Evolutionary conservation across 164 flowering plant genomes (phyloP), one percentile per base, ranked within the genome.

Genomic region (Euptelea pleiosperma): DNA sequence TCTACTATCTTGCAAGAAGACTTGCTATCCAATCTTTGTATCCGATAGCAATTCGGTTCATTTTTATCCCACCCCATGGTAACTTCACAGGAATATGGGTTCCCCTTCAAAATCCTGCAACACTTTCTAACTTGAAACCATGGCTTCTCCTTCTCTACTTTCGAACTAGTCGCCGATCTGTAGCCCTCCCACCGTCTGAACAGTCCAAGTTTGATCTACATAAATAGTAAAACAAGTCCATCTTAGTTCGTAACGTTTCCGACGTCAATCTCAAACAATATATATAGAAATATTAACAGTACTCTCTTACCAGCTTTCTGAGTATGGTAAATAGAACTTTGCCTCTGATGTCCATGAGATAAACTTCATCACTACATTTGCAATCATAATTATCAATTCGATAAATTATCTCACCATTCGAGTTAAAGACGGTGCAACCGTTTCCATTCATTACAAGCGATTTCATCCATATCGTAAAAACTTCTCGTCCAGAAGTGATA

Each of bases 381-480:
- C 15, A n/a, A 35, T 69, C 54, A 41, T 78, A 78, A 57, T 73
- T 75, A 47, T 78, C 77, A 0, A 78, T 67, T 0, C 82, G 71
- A 48, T 75, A 78, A 25, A 75, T 62, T 18, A 78, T 58, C 28
- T 69, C 47, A 1, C 79, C 79, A 4, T 61, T 48, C 0, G 75
- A 66, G 54, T 75, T 62, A 28, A 62, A 78, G 16, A 70, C 75
- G 0, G 82, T 75, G 72, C 79, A 73, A 6, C 77, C 82, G 7
- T 58, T 65, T 16, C 75, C 55, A 18, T 67, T 60, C 39, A 73
- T 33, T 8, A 75, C 63, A 0, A 78, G 61, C 11, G 82, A 75
- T 51, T 70, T 75, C 82, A 78, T 78, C 79, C 79, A 75, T 60
- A 75, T 58, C 1, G 79, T 78, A 44, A 72, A 78, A 4, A 45